phyloP scores from a whole-genome alignment of 257 asterid genomes.

The Nyctanthes arbortristis region DNA sequence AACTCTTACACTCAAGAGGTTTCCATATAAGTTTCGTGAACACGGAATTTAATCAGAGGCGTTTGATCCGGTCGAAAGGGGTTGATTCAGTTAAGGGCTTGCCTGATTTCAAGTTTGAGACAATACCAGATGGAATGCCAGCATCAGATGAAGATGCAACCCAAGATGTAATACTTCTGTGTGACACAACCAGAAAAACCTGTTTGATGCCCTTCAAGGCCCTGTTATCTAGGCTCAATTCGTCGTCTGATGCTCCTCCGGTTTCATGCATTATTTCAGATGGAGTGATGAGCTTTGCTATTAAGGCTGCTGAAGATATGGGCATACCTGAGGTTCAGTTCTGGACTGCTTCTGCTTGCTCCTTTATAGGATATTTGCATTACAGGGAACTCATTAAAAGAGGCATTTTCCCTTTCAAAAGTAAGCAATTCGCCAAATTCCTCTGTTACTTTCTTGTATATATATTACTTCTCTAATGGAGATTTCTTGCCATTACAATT shows the following conservation, averaged over 20 bases:
- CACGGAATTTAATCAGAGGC: constrained; percentile 52
- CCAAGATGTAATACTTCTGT: constrained; percentile 35
- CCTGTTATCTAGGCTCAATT: constrained; percentile 33
- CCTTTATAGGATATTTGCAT: constrained; percentile 47
- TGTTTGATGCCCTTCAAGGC: constrained; percentile 43
- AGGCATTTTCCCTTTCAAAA: constrained; percentile 47
- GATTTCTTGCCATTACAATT: background rate
- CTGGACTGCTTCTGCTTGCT: constrained; percentile 57
- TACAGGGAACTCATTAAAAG: constrained; percentile 32
- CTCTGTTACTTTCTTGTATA: too few species aligned
- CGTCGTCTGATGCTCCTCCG: constrained; percentile 30
- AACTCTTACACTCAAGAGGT: constrained; percentile 46
- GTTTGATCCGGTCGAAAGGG: constrained; percentile 47
- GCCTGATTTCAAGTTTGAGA: constrained; percentile 45
- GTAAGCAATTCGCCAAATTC: constrained; percentile 25
- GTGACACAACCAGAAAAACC: constrained; percentile 29
- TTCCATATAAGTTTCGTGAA: constrained; percentile 50
- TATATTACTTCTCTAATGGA: too few species aligned
- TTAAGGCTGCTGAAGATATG: constrained; percentile 45
- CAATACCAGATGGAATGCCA: constrained; percentile 55
- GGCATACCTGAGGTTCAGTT: constrained; percentile 50
- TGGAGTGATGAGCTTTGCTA: constrained; percentile 49
- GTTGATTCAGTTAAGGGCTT: constrained; percentile 43
- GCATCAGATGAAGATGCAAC: constrained; percentile 40
- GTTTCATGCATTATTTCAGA: constrained; percentile 45